Percentiles rank a stretch among this genome's conserved stretches.
These are phyloP conservation scores for Cucurbita moschata DNA, from an alignment of 306 rosid species.

Conservation along the genomic window DNA sequence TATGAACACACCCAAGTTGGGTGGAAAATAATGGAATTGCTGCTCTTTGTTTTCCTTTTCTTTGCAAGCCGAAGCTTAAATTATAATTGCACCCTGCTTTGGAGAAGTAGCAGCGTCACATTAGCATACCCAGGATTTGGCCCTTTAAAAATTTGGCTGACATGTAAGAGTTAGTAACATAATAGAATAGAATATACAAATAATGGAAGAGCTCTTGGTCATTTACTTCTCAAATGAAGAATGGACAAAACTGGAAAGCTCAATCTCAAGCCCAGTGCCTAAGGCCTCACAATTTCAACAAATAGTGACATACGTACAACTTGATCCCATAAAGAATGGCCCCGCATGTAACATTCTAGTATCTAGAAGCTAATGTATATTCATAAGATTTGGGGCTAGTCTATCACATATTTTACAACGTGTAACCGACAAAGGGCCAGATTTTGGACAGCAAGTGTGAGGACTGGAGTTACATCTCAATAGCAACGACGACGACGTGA, in stretches of 20 bases:
- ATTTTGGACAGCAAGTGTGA: slow-evolving; percentile 10
- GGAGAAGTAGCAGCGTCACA: not conserved
- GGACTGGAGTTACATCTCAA: not conserved
- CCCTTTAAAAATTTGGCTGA: not conserved
- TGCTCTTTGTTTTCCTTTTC: no score
- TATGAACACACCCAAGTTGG: no score
- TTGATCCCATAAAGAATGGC: slow-evolving; percentile 13
- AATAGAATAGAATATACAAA: not conserved
- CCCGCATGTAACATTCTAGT: slow-evolving; percentile 24
- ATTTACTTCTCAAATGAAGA: not conserved
- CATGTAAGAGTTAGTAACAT: not conserved
- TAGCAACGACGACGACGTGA: not conserved
- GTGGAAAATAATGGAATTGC: no score
- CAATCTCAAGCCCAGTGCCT: slow-evolving; percentile 23
- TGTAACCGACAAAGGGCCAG: not conserved
- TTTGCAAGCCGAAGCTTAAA: no score
- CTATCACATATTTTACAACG: slow-evolving; percentile 1
- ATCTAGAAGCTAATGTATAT: slow-evolving; percentile 5
- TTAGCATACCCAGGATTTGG: not conserved
- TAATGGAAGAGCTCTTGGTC: not conserved
- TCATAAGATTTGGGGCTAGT: not conserved
- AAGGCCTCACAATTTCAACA: slow-evolving; percentile 19
- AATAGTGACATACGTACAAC: slow-evolving; percentile 15
- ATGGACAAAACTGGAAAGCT: slow-evolving; percentile 25
- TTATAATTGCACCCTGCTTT: not conserved